These are phyloP conservation scores for Copromyces sp. DNA, from an alignment of 495 filamentous ascomycete species.

Conservation along the genomic window DNA sequence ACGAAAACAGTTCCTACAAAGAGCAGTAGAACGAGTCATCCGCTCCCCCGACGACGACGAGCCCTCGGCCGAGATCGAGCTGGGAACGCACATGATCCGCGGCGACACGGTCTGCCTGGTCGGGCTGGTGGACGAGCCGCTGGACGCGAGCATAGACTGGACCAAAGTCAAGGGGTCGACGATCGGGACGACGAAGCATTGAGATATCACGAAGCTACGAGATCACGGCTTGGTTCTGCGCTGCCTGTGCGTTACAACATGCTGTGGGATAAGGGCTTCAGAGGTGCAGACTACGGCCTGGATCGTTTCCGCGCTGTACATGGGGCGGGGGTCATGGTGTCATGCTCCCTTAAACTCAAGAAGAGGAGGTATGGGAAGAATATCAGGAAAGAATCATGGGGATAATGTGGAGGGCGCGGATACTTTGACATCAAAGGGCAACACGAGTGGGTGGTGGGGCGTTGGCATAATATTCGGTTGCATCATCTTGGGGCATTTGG, in stretches of 20 bases:
- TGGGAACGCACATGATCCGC: conserved; percentile 85
- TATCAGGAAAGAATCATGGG: not conserved
- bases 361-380: not conserved
- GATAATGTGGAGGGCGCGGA: not conserved
- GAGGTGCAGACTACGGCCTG: not conserved
- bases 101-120: conserved; percentile 92
- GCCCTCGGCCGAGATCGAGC: conserved; percentile 65
- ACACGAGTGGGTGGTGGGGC: not conserved
- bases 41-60: conserved; percentile 72
- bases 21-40: conserved; percentile 85
- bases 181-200: conserved; percentile 72
- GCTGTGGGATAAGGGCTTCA: not conserved
- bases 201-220: not conserved
- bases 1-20: conserved; percentile 49
- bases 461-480: not conserved
- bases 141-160: conserved; percentile 88
- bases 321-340: not conserved
- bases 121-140: conserved; percentile 77
- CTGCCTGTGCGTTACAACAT: not conserved
- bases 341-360: not conserved
- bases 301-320: not conserved
- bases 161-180: conserved; percentile 73
- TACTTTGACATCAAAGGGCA: not conserved
- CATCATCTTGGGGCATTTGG: not conserved
- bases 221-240: not conserved